These are phyloP conservation scores for Penicillium simplicissimum DNA, from an alignment of 495 filamentous ascomycete species.

Conservation along the genomic window DNA sequence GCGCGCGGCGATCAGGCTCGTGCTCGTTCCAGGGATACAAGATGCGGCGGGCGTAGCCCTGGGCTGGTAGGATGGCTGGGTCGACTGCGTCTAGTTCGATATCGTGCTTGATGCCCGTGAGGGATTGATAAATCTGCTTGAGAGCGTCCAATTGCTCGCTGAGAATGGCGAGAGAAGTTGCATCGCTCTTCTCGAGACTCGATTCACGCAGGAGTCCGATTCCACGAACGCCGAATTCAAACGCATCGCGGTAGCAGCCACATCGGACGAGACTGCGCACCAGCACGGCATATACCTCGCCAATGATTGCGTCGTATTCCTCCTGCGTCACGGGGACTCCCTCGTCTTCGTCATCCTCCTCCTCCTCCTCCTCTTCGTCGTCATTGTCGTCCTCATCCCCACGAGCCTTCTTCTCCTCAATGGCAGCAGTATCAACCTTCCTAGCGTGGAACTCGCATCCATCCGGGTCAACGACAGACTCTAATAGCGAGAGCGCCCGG, in stretches of 20 bases:
- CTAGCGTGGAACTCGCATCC: slow-evolving; percentile 46
- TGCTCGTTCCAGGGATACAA: slow-evolving; percentile 92
- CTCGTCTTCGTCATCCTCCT: slow-evolving; percentile 38
- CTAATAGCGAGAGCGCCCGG: slow-evolving; percentile 77
- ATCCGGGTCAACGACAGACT: slow-evolving; percentile 69
- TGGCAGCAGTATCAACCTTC: slow-evolving; percentile 20
- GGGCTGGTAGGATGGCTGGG: slow-evolving; percentile 60
- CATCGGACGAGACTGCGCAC: slow-evolving; percentile 63
- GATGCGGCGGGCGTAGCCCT: slow-evolving; percentile 77
- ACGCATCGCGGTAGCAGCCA: slow-evolving; percentile 70
- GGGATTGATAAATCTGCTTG: slow-evolving; percentile 26
- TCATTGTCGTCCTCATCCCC: slow-evolving; percentile 20
- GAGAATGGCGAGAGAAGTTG: slow-evolving; percentile 15
- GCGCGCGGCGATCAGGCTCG: slow-evolving; percentile 80
- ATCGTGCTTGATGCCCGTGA: slow-evolving; percentile 42
- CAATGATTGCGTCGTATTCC: slow-evolving; percentile 43
- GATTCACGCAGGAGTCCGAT: slow-evolving; percentile 23
- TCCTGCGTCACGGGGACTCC: slow-evolving; percentile 41
- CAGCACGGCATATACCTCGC: slow-evolving; percentile 42
- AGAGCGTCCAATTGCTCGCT: slow-evolving; percentile 33
- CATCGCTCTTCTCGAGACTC: slow-evolving; percentile 29
- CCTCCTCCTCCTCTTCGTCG: slow-evolving; percentile 34
- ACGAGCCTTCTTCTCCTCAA: slow-evolving; percentile 15
- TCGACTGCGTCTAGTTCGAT: slow-evolving; percentile 36
- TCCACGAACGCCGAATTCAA: slow-evolving; percentile 59